Conservation (phyloP, 441 rosid species). For the Pelargonium cotyledonis region DNA sequence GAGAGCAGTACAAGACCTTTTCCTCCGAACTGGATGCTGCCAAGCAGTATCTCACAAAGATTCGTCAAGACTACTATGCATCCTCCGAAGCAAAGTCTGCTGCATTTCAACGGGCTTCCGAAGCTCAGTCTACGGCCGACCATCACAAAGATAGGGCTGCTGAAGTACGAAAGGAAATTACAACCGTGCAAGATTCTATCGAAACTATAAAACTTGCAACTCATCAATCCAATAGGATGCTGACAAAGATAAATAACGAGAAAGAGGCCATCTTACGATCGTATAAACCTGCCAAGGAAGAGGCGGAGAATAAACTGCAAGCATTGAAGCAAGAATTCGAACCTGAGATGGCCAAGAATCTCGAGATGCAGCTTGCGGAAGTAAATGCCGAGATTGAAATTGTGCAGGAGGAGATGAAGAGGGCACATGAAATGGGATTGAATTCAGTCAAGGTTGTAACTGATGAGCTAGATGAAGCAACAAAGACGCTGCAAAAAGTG, state of each 20-base stretch:
- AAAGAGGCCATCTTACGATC: conserved; percentile 59
- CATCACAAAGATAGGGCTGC: conserved; percentile 55
- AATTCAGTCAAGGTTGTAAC: conserved; percentile 43
- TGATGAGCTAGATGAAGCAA: conserved; percentile 70
- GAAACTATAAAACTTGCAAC: conserved; percentile 71
- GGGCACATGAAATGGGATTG: conserved; percentile 60
- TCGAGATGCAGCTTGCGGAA: conserved; percentile 58
- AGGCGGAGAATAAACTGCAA: conserved; percentile 46
- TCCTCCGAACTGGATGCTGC: conserved; percentile 62
- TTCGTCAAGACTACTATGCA: conserved; percentile 58
- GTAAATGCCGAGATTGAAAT: conserved; percentile 50
- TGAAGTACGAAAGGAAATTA: conserved; percentile 60
- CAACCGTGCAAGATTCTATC: conserved; percentile 60
- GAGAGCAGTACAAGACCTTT: conserved; percentile 50
- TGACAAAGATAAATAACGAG: conserved; percentile 53
- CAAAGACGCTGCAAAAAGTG: conserved; percentile 60
- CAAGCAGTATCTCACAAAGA: conserved; percentile 70
- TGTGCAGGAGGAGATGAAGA: conserved; percentile 62
- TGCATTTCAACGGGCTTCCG: conserved; percentile 55
- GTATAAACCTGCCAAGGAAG: conserved; percentile 57
- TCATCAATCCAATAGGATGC: conserved; percentile 57
- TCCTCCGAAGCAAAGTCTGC: conserved; percentile 46
- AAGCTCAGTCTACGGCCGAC: conserved; percentile 52
- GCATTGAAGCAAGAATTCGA: conserved; percentile 55
- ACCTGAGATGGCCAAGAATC: conserved; percentile 55